Evolutionary conservation across 2,329 filamentous ascomycete species (phyloP).

Genomic region (Westerdykella ornata): DNA sequence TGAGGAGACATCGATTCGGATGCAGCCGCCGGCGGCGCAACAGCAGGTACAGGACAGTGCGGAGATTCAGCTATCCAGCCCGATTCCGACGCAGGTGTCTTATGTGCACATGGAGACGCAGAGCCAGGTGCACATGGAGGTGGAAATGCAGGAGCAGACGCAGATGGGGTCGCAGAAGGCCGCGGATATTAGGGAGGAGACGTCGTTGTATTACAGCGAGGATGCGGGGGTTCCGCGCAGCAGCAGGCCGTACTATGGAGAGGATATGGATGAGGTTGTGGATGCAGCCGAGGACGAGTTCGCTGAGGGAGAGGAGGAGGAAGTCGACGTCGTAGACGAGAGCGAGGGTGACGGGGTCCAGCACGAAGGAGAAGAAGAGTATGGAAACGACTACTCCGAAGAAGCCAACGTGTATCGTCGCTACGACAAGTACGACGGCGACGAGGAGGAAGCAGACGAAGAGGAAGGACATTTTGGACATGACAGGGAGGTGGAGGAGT

Average conservation of each 20-base stretch:
- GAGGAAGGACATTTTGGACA: too few species aligned
- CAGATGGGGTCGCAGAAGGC: too few species aligned
- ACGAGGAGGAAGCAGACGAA: slow-evolving; percentile 4
- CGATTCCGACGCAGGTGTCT: slow-evolving; percentile 18
- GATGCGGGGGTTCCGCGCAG: slow-evolving; percentile 8
- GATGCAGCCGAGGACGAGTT: background rate
- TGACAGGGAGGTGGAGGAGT: too few species aligned
- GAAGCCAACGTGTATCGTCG: slow-evolving; percentile 1
- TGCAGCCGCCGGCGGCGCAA: too few species aligned
- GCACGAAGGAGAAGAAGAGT: slow-evolving; percentile 6
- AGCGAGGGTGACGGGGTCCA: slow-evolving; percentile 3
- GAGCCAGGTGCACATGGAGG: slow-evolving; percentile 5
- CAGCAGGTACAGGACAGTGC: too few species aligned
- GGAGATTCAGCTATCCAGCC: slow-evolving; percentile 1
- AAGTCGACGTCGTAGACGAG: slow-evolving; percentile 2
- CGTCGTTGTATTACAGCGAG: slow-evolving; percentile 1
- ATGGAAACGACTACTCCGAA: slow-evolving; percentile 1
- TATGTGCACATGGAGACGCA: slow-evolving; percentile 6
- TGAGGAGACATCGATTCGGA: too few species aligned
- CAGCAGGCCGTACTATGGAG: slow-evolving; percentile 8
- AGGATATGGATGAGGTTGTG: slow-evolving; percentile 12
- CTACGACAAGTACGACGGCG: background rate
- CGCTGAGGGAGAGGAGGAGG: background rate
- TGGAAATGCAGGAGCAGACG: too few species aligned
- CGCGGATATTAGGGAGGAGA: background rate